Base-by-base conservation (phyloP, 306 rosid genomes). In the Cucurbita argyrosperma region DNA sequence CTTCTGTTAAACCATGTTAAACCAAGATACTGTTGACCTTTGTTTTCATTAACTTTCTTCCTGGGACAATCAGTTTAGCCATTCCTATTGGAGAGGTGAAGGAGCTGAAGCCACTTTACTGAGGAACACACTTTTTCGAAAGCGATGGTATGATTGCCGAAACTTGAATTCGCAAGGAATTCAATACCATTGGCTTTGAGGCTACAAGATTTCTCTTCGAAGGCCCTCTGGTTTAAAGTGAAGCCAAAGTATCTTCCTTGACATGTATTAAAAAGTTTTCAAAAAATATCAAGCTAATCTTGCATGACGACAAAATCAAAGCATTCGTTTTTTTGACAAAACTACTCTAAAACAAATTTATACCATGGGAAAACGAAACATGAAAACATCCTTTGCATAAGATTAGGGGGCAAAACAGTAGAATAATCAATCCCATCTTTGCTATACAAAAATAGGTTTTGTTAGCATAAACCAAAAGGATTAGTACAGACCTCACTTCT, bases 401-500 rank as follows among this genome's bases (percentile, higher is more conserved):
- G 50, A 16, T 63, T 39, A 8, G 70, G 18, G 1, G 2, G 43
- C 5, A 15, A 39, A 63, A 39, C 11, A 14, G 46, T 37, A 63
- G 19, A 35, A 19, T 38, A 6, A 39, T 8, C 9, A 14, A 63
- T 7, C 68, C 18, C 57, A 47, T 68, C 49, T 68, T 57, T 23
- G 13, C 40, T 4, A 30, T 68, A 47, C 74, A 46, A 47, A 68
- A 68, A 67, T 40, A 30, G 15, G 23, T 43, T 30, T 30, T 45
- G 38, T 0, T 35, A 64, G 50, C 75, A 69, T 39, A 80, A 74
- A n/a, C 39, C 4, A 37, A 37, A 15, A 8, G 37, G 12, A 76
- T 63, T 74, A 55, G 81, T 72, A 80, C 91, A 71, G 74, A 94
- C 99, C 97, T 91, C 87, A 68, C 89, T 84, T 83, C 80, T 85